Evolutionary conservation across 257 asterid genomes (phyloP), one percentile per base, ranked within the genome.

Genomic region (Solanum gracilifrons): DNA sequence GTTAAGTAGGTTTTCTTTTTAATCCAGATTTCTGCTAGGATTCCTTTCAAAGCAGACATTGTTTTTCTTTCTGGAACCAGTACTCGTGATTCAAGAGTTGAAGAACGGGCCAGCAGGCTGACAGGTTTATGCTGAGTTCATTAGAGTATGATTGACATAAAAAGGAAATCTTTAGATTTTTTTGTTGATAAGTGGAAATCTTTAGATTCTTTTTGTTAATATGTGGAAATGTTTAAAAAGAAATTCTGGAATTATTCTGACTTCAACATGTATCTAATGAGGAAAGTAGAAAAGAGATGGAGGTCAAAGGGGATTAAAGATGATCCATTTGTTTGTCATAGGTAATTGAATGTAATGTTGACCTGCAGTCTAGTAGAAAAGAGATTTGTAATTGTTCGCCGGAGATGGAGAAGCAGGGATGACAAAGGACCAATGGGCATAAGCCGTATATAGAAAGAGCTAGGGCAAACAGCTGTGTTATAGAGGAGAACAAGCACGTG

Each of bases 11-110:
- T 80, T 85, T 86, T 72, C 87, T 27, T 39, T 86, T 64, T 87
- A 21, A 87, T 92, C 89, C 93, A 97, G 99, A 90, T 97, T 88
- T 94, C 99, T 92, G 96, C 98, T 87, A 88, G 73, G 92, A 88
- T 93, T 79, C 96, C 99, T 69, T 92, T 95, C 92, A 90, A 89
- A 90, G 96, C 93, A 12, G 99, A 97, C 87, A 71, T 97, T 84
- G 92, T 94, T 85, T 97, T 97, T 88, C 90, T 94, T 84, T 92
- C 99, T 66, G 95, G 93, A 90, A 92, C 91, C 77, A 88, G 87
- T 55, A 89, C 89, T 37, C 92, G 91, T 87, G 89, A 88, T 88
- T 93, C 94, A 89, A 88, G 93, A 88, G 88, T 90, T 21, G 91
- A 90, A 88, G 98, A 94, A 75, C 95, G 96, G 55, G 68, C 92